Conservation (phyloP, 2,329 filamentous ascomycete species). For the Fusarium subtropicale region DNA sequence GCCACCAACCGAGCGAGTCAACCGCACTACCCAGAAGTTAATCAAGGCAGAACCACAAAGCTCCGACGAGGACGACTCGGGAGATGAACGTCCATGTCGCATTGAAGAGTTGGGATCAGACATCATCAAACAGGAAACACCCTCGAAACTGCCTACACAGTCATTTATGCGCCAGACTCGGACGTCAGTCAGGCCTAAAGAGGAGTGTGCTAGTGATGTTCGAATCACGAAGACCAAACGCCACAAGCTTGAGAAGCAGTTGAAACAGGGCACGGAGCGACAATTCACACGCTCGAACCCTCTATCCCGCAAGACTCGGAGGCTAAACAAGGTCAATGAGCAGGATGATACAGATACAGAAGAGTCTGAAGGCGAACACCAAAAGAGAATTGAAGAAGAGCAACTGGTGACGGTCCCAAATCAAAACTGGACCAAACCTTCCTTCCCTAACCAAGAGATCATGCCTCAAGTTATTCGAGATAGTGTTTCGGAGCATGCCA, state of each 20-base stretch:
- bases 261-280: no score
- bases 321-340: not conserved
- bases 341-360: not conserved
- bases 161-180: not conserved
- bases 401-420: not conserved
- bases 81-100: not conserved
- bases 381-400: constrained; percentile 17
- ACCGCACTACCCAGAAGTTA: not conserved
- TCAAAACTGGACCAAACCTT: constrained; percentile 13
- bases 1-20: not conserved
- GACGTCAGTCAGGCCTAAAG: not conserved
- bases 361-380: constrained; percentile 7
- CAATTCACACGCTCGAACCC: not conserved
- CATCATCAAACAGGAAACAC: not conserved
- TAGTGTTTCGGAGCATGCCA: constrained; percentile 41
- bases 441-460: constrained; percentile 12
- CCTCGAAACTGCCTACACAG: not conserved
- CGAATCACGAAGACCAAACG: not conserved
- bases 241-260: not conserved
- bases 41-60: not conserved
- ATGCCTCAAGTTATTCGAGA: constrained; percentile 41
- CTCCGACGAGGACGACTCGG: not conserved
- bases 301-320: not conserved
- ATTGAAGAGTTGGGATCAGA: not conserved
- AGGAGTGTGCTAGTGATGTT: not conserved